Percentiles rank a stretch among this genome's conserved stretches.
Conservation (phyloP, 2,329 filamentous ascomycete genomes). For the Westerdykella aurantiaca region DNA sequence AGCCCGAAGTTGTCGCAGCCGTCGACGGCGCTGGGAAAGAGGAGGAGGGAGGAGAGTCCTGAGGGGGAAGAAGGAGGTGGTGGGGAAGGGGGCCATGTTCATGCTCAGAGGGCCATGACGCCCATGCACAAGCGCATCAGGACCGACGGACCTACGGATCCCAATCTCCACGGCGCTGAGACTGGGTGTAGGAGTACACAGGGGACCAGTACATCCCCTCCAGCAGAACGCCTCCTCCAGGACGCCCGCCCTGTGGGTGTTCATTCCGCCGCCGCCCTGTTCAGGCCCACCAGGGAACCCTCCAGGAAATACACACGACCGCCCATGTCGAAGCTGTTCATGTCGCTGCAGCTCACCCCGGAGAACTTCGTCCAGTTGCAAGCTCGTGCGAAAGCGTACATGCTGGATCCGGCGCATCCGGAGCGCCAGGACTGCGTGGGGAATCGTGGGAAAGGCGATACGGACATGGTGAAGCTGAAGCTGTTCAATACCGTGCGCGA, state of each 20-base stretch:
- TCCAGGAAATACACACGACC: slow-evolving; percentile 54
- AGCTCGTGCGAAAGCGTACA: slow-evolving; percentile 51
- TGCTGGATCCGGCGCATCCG: slow-evolving; percentile 51
- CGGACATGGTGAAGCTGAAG: slow-evolving; percentile 52
- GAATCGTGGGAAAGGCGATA: slow-evolving; percentile 50
- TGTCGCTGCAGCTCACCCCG: slow-evolving; percentile 51
- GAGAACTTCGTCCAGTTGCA: slow-evolving; percentile 54
- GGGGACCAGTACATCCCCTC: slow-evolving; percentile 7
- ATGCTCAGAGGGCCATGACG: slow-evolving; percentile 4
- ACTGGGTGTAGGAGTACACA: slow-evolving; percentile 2
- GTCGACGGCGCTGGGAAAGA: slow-evolving; percentile 18
- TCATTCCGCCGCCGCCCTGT: slow-evolving; percentile 49
- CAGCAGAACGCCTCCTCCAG: slow-evolving; percentile 17
- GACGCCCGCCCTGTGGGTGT: slow-evolving; percentile 47
- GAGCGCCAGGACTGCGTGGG: slow-evolving; percentile 54
- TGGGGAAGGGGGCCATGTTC: neutral
- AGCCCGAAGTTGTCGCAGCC: neutral
- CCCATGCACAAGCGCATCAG: slow-evolving; percentile 18
- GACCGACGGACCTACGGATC: slow-evolving; percentile 14
- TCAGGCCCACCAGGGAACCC: slow-evolving; percentile 36
- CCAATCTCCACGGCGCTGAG: slow-evolving; percentile 7
- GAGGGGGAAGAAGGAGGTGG: slow-evolving; percentile 4
- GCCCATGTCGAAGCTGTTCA: slow-evolving; percentile 53
- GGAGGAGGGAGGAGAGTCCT: slow-evolving; percentile 18
- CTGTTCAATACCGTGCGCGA: slow-evolving; percentile 53